A percentile compares a stretch with the other conserved stretches of the same genome.
These are phyloP conservation scores for Cantharellus anzutake DNA, from an alignment of 768 basidiomycete genomes.

Conservation along the genomic window DNA sequence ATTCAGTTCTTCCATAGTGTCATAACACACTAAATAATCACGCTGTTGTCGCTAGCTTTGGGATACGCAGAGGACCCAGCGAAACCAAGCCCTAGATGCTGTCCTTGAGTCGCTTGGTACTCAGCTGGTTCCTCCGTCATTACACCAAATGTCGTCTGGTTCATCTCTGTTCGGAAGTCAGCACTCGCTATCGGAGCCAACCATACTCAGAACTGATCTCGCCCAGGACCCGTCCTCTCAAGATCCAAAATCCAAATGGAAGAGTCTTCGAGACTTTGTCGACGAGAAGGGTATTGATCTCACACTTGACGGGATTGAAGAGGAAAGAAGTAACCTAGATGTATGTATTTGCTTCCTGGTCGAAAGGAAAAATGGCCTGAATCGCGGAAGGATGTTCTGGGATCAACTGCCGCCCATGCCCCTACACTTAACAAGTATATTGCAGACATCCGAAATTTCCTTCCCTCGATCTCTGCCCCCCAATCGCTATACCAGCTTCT, in stretches of 20 bases:
- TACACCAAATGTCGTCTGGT: constrained; percentile 44
- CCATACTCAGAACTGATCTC: neutral
- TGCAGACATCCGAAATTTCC: constrained; percentile 30
- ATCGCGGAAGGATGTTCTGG: constrained; percentile 35
- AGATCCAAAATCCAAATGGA: constrained; percentile 32
- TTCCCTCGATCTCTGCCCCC: constrained; percentile 15
- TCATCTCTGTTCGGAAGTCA: constrained; percentile 72
- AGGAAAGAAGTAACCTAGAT: constrained; percentile 45
- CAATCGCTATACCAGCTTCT: constrained; percentile 29
- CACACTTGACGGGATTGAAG: constrained; percentile 51
- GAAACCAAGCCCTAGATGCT: constrained; percentile 41
- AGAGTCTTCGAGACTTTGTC: constrained; percentile 69
- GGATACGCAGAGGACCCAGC: constrained; percentile 43
- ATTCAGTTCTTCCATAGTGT: neutral
- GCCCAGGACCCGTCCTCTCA: neutral
- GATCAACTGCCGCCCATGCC: constrained; percentile 46
- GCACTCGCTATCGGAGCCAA: constrained; percentile 16
- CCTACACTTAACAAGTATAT: constrained; percentile 41
- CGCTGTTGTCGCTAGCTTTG: constrained; percentile 33
- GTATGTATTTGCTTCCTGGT: constrained; percentile 22
- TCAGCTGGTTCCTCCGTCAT: constrained; percentile 60
- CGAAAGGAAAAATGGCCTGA: neutral
- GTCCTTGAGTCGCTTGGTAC: constrained; percentile 53
- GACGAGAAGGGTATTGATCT: constrained; percentile 71
- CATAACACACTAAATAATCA: neutral